Base-by-base conservation (phyloP, 2,329 filamentous ascomycete species). In the Stylonectria norvegica region DNA sequence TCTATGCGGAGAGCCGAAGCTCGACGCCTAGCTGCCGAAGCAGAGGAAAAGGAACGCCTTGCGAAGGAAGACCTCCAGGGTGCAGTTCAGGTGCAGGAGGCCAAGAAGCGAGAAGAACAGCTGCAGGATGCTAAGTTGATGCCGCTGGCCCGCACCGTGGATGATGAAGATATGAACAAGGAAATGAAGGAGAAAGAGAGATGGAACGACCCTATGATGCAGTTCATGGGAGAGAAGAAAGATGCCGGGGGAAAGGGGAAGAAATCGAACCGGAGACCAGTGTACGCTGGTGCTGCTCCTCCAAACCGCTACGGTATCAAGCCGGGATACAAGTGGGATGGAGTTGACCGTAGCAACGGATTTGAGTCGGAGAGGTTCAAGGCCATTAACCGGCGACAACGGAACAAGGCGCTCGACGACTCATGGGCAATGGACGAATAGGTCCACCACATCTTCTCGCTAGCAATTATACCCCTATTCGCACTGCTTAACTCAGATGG, bases 351-450 rank as follows among this genome's bases (percentile, higher is more conserved):
- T 50, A 76, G 88, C 15, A 98, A 89, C 67, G 91, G 91, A 1
- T 97, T 96, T 61, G 93, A 98, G 69, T 85, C 80, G 47, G 85
- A 96, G 60, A 86, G 90, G 69, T 97, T 97, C 68, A 89, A 86
- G 62, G 87, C 89, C 2, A 72, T 90, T 51, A 96, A 96, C 63
- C 73, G 81, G 52, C 79, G 79, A 52, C 81, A 83, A 56, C 81
- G 89, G 61, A 81, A 85, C 54, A 85, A 86, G 64, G 84, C 84
- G 20, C 65, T 97, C 58, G 83, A 91, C 56, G 97, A 96, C 65
- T 81, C 85, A 20, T 98, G 91, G 93, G 88, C 96, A 72, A 93
- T 94, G 85, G 93, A 96, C 68, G 87, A 89, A 65, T 93, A 75
- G 62, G 20, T 7, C n/a, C n/a, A n/a, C n/a, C n/a, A n/a, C n/a